Evolutionary conservation across 169 alveolate species (phyloP).

Genomic region (Plasmodium sp.): DNA sequence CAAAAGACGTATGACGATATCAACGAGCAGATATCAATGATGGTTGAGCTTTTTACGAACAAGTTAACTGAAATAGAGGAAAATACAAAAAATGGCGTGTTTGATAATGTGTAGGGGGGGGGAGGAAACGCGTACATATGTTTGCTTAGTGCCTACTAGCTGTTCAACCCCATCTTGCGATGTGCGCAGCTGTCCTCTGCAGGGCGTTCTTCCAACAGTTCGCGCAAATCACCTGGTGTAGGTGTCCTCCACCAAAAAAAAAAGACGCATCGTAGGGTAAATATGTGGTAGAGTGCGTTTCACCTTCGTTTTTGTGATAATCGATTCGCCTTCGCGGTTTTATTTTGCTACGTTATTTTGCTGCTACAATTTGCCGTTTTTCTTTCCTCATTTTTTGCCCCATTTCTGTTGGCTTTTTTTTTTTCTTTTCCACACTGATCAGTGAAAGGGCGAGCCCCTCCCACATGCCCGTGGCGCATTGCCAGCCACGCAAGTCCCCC

Average conservation of each 20-base stretch:
- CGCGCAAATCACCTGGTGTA: neutral
- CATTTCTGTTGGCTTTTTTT: neutral
- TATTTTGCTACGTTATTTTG: neutral
- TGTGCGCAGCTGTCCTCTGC: neutral
- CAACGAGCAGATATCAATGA: conserved; percentile 18
- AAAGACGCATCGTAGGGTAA: neutral
- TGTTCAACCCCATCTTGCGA: neutral
- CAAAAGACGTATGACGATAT: conserved; percentile 12
- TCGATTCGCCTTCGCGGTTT: neutral
- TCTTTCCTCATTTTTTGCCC: neutral
- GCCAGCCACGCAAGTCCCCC: neutral
- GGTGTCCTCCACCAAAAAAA: neutral
- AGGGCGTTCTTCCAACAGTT: neutral
- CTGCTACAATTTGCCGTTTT: neutral
- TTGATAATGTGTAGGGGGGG: neutral
- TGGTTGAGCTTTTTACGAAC: conserved; percentile 14
- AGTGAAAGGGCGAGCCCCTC: neutral
- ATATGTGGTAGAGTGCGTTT: neutral
- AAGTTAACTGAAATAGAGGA: conserved; percentile 45
- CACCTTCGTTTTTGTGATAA: neutral
- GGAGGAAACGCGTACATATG: neutral
- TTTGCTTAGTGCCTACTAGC: neutral
- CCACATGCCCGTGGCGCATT: neutral
- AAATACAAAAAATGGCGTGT: neutral
- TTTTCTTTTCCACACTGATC: neutral